Percentiles rank a stretch among this genome's conserved stretches.
phyloP scores from a whole-genome alignment of 768 basidiomycete species.

The Mycena indigotica region DNA sequence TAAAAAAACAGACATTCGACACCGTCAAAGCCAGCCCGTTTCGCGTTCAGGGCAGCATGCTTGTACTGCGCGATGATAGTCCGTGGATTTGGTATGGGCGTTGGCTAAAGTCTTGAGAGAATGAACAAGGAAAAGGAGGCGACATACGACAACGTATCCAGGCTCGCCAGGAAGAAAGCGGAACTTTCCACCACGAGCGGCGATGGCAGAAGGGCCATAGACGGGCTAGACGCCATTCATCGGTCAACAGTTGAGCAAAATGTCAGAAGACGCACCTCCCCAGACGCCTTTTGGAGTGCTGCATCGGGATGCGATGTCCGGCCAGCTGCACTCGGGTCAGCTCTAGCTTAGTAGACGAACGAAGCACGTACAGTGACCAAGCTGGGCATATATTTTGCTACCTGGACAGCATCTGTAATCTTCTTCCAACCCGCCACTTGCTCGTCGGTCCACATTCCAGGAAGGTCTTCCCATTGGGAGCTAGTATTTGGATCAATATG shows the following conservation, averaged over 20 bases:
- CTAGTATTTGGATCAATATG: conserved; percentile 17
- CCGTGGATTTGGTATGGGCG: conserved; percentile 30
- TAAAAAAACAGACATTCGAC: not conserved
- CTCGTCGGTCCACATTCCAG: conserved; percentile 41
- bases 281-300: not conserved
- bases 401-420: conserved; percentile 42
- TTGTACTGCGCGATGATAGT: conserved; percentile 30
- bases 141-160: conserved; percentile 14
- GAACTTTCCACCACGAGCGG: not conserved
- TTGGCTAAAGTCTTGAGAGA: conserved; percentile 17
- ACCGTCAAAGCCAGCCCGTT: conserved; percentile 2
- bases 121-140: not conserved
- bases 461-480: conserved; percentile 39
- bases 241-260: not conserved
- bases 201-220: not conserved
- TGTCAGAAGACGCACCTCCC: not conserved
- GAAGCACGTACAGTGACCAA: conserved; percentile 28
- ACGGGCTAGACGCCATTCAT: not conserved
- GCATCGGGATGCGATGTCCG: not conserved
- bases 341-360: not conserved
- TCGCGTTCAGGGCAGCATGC: conserved; percentile 35
- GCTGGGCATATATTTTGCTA: conserved; percentile 32
- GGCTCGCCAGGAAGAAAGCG: not conserved
- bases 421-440: conserved; percentile 41
- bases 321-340: not conserved